Evolutionary conservation across 2,329 filamentous ascomycete species (phyloP), one percentile per base, ranked within the genome.

Genomic region (Penicillium sp.): DNA sequence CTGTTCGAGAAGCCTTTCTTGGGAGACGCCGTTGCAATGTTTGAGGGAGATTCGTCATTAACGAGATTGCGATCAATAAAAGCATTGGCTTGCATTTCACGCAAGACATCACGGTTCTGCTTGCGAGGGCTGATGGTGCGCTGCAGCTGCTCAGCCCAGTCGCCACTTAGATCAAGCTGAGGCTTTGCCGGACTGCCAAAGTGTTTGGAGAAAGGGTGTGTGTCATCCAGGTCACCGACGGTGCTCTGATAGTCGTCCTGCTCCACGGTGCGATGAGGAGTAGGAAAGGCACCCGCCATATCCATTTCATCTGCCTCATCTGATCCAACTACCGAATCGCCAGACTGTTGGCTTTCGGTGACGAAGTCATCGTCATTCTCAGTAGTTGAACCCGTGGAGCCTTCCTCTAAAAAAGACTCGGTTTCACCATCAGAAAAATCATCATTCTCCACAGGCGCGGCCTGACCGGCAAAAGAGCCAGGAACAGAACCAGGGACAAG

Each of bases 91-190:
- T 86, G 88, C 74, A 76, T 87, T 78, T 80, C 86, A 74, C 75
- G 80, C 32, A 94, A 78, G 27, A 87, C 87, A 55, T 83, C 80
- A 59, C 93, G 89, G 76, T 97, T 89, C 67, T 94, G 88, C 78
- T 97, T 97, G 68, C 90, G 86, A 6, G 94, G 93, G 67, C 91
- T 96, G 63, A 97, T 91, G 6, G 94, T 97, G 62, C 91, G 91
- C 71, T 91, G 90, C 60, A 99, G 81, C 77, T 97, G 92, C 64
- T 94, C 89, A 63, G 91, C 88, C 94, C 94, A 99, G 70, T 96
- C 89, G 56, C 92, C 90, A 50, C 87, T 89, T 60, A 83, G 78
- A 63, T 79, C 74, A 47, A 79, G 77, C 57, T 76, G 72, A 53
- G 74, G 70, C 72, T 84, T 84, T 26, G 78, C 71, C 45, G 82